A percentile compares a stretch with the other conserved stretches of the same genome.
These are phyloP conservation scores for Cutaneotrichosporon sp. DNA, from an alignment of 1,284 basidiomycete species.

Conservation along the genomic window DNA sequence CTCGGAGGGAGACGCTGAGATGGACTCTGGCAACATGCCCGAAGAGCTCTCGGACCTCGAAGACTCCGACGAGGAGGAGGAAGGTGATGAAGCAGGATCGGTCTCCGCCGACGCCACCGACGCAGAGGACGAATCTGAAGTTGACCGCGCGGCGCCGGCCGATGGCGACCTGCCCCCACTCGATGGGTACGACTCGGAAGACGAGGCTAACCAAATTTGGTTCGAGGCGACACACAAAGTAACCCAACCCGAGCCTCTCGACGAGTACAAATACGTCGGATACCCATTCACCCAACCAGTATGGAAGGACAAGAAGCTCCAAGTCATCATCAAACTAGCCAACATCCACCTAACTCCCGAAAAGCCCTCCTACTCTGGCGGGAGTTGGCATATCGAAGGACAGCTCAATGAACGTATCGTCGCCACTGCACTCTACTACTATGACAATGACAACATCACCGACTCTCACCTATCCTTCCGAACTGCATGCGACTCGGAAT, in stretches of 20 bases:
- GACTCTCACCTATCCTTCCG: slow-evolving; percentile 15
- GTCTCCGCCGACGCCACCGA: neutral
- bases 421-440: slow-evolving; percentile 23
- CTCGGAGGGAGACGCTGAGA: neutral
- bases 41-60: neutral
- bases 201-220: slow-evolving; percentile 13
- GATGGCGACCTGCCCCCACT: neutral
- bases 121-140: neutral
- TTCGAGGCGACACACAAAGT: slow-evolving; percentile 16
- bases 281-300: slow-evolving; percentile 2
- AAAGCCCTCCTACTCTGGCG: slow-evolving; percentile 18
- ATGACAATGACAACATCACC: slow-evolving; percentile 24
- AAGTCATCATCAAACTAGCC: slow-evolving; percentile 24
- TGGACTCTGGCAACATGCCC: neutral
- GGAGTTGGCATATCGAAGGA: slow-evolving; percentile 22
- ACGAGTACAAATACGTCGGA: slow-evolving; percentile 16
- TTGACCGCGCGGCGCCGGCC: neutral
- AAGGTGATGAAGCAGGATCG: neutral
- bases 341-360: slow-evolving; percentile 26
- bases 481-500: slow-evolving; percentile 4
- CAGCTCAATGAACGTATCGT: slow-evolving; percentile 21
- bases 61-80: neutral
- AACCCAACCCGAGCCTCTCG: slow-evolving; percentile 17
- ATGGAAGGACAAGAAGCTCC: slow-evolving; percentile 4
- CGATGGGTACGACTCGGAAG: neutral